Percentiles rank a stretch among this genome's conserved stretches.
Evolutionary conservation across 495 filamentous ascomycete genomes (phyloP).

Genomic region (Neurospora intermedia): DNA sequence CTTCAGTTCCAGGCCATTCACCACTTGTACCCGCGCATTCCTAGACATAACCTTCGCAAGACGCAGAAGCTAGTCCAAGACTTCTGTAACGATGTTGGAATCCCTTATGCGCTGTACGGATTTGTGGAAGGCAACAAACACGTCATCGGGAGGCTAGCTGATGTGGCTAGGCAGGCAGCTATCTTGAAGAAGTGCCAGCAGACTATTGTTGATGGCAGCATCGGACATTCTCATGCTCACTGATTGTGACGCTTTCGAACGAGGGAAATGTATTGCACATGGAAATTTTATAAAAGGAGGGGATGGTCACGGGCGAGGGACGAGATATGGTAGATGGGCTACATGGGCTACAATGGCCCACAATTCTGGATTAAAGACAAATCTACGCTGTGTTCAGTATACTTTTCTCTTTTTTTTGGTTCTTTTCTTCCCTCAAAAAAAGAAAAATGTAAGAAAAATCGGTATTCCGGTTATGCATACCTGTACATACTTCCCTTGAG

Average conservation of each 20-base stretch:
- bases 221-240: conserved; percentile 20
- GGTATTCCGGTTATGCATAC: background rate
- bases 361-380: background rate
- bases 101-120: conserved; percentile 89
- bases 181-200: conserved; percentile 83
- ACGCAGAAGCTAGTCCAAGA: conserved; percentile 76
- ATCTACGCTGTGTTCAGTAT: background rate
- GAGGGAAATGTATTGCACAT: background rate
- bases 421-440: too few species aligned
- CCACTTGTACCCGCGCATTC: conserved; percentile 89
- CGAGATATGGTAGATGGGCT: background rate
- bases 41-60: conserved; percentile 79
- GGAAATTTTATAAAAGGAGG: background rate
- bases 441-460: background rate
- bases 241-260: background rate
- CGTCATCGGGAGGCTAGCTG: conserved; percentile 72
- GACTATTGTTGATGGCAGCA: conserved; percentile 30
- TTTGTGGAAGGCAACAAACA: conserved; percentile 88
- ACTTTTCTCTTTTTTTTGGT: too few species aligned
- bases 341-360: background rate
- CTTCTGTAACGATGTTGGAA: conserved; percentile 83
- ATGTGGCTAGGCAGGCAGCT: conserved; percentile 77
- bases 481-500: background rate
- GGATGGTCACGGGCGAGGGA: background rate
- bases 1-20: conserved; percentile 96